Evolutionary conservation across 2,329 filamentous ascomycete genomes (phyloP).

Genomic region (Pezicula radicicola): DNA sequence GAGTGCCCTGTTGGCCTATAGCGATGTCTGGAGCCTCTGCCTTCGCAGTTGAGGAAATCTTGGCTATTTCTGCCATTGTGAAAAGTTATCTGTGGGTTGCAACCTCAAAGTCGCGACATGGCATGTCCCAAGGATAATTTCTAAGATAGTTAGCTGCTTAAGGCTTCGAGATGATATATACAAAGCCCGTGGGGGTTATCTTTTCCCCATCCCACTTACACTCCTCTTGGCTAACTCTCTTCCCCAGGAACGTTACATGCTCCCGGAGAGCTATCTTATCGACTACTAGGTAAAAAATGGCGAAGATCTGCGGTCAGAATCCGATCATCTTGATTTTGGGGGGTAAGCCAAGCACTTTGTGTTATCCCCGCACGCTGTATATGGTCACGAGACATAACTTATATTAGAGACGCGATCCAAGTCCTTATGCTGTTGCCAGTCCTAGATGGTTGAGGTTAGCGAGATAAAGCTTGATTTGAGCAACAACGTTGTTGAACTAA

Average conservation of each 20-base stretch:
- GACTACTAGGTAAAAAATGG: not conserved
- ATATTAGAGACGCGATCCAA: no score
- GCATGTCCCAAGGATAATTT: no score
- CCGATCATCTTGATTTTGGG: no score
- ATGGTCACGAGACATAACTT: no score
- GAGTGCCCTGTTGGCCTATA: not conserved
- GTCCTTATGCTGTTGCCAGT: no score
- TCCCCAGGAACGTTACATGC: constrained; percentile 11
- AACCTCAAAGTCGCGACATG: not conserved
- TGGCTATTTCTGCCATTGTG: constrained; percentile 1
- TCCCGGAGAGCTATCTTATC: not conserved
- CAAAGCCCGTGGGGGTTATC: not conserved
- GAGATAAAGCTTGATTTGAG: no score
- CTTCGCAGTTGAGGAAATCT: not conserved
- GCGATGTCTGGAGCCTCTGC: not conserved
- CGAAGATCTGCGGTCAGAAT: no score
- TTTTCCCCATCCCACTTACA: not conserved
- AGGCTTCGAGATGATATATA: not conserved
- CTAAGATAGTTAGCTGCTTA: not conserved
- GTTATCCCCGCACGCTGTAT: no score
- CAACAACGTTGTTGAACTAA: no score
- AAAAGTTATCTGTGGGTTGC: not conserved
- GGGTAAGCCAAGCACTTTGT: no score
- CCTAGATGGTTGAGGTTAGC: no score
- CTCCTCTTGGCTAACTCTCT: not conserved